Percentiles rank a stretch among this genome's conserved stretches.
These are phyloP conservation scores for Globisporangium canariense DNA, from an alignment of 352 stramenopile genomes.

Conservation along the genomic window DNA sequence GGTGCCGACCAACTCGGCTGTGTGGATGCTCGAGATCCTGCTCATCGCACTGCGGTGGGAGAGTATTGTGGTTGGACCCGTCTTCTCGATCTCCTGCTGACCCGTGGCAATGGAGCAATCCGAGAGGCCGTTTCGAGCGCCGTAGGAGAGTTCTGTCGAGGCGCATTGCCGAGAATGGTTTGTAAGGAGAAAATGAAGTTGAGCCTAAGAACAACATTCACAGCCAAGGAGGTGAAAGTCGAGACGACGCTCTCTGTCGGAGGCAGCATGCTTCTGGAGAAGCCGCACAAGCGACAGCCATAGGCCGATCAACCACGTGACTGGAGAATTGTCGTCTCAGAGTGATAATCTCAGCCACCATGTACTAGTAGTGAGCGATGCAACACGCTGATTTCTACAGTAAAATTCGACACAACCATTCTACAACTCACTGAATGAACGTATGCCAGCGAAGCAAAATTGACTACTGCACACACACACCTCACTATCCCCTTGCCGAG, in stretches of 20 bases:
- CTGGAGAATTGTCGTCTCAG: not conserved
- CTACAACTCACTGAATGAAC: no score
- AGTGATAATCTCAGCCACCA: not conserved
- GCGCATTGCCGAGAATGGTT: not conserved
- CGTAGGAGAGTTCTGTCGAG: not conserved
- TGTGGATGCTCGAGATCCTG: slow-evolving; percentile 65
- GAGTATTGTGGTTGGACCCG: slow-evolving; percentile 39
- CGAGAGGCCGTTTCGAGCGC: not conserved
- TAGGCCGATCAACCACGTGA: no score
- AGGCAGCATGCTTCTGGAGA: not conserved
- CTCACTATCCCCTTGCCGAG: not conserved
- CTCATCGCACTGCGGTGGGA: slow-evolving; percentile 56
- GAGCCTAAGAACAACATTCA: no score
- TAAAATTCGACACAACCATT: not conserved
- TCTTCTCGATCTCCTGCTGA: slow-evolving; percentile 22
- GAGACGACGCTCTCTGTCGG: not conserved
- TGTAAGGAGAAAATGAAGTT: not conserved
- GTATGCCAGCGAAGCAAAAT: no score
- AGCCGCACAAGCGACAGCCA: not conserved
- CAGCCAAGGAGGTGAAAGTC: not conserved
- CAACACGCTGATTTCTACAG: not conserved
- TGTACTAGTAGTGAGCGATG: not conserved
- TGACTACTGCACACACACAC: not conserved
- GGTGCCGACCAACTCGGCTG: slow-evolving; percentile 33
- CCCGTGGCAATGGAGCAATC: not conserved